phyloP scores from a whole-genome alignment of 352 stramenopile species.

The Aphanomyces stellatus region DNA sequence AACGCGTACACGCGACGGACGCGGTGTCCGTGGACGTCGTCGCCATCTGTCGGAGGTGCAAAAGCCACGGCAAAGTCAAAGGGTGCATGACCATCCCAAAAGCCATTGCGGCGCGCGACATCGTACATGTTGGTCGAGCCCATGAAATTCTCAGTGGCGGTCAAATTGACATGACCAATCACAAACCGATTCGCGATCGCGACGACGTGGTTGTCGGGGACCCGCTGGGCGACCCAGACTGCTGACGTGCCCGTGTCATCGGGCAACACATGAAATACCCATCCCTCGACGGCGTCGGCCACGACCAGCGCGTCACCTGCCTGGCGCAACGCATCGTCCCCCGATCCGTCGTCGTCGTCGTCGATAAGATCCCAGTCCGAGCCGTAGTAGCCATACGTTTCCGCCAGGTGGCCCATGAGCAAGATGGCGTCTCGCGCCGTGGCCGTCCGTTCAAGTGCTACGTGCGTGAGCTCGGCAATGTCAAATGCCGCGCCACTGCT shows the following conservation, averaged over 20 bases:
- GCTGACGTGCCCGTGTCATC: constrained; percentile 89
- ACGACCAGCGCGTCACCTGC: constrained; percentile 87
- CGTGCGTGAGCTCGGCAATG: constrained; percentile 77
- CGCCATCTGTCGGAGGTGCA: too few relatives aligned
- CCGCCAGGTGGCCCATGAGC: constrained; percentile 90
- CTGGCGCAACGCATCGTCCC: constrained; percentile 48
- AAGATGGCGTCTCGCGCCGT: constrained; percentile 77
- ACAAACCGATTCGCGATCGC: constrained; percentile 93
- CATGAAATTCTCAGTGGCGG: constrained; percentile 75
- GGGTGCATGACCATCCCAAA: constrained; percentile 53
- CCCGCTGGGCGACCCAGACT: constrained; percentile 89
- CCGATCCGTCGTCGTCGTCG: constrained; percentile 17
- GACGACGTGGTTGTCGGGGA: constrained; percentile 77
- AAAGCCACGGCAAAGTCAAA: constrained; percentile 89
- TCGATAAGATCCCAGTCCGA: constrained; percentile 57
- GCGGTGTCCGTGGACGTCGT: too few relatives aligned
- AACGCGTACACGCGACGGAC: too few relatives aligned
- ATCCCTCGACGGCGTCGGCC: constrained; percentile 86
- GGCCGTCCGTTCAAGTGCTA: constrained; percentile 77
- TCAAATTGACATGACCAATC: constrained; percentile 81
- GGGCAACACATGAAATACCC: constrained; percentile 94
- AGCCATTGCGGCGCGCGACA: constrained; percentile 75
- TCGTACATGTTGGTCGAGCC: constrained; percentile 82
- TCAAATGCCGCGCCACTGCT: constrained; percentile 84
- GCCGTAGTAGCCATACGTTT: constrained; percentile 92